Base-by-base conservation (phyloP, 345 rosid species). In the Sisymbrium irio region DNA sequence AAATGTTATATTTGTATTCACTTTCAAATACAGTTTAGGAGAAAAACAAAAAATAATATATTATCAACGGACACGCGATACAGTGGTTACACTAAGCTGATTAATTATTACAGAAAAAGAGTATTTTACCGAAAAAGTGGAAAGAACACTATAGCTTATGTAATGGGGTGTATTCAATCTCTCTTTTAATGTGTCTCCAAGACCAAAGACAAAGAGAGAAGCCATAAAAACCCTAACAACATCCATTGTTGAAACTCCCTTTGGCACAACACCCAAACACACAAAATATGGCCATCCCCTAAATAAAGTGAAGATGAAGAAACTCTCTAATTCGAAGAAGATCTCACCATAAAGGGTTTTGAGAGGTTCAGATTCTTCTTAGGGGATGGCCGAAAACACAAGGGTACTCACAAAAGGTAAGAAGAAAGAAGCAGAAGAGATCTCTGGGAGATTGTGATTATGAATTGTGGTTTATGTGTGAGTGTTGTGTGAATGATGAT, bases 201-300 rank as follows among this genome's bases (percentile, higher is more conserved):
- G 73, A 77, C 73, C 72, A 77, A 65, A 77, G 63, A 65, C 80
- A 77, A 49, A 71, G 76, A 71, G 62, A 77, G 57, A 32, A 65
- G 6, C 50, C 67, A 77, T 71, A 40, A 71, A 65, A 71, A 71
- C 73, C 47, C 67, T 60, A 65, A 50, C 12, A 58, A 3, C 64
- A 15, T 65, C 73, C 77, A 65, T 56, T 65, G 63, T 71, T 71
- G 35, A 71, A 77, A 77, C 58, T 59, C 80, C 59, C 80, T 71
- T 77, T 71, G 72, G 68, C 77, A 71, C 71, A 77, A 71, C 76
- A 70, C 76, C 72, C 59, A 54, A 4, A 63, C 50, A 69, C 27
- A 63, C 19, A 47, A 55, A 28, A 36, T 20, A 71, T 71, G 76
- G 76, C 73, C 76, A 65, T 77, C 76, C 62, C 75, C 59, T 77